Base-by-base conservation (phyloP, 306 rosid species). In the Corylus avellana region DNA sequence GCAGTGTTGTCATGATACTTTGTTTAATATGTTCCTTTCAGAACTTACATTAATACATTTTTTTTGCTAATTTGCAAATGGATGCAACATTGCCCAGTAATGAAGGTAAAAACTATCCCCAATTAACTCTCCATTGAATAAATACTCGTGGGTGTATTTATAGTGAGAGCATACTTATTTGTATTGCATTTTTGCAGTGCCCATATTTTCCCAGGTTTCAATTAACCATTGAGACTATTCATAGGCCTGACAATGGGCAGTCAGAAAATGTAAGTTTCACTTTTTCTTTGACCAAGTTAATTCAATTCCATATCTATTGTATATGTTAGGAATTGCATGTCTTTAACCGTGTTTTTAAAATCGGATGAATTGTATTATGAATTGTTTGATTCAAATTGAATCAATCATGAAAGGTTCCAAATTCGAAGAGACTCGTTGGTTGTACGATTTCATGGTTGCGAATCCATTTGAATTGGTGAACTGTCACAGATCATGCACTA, bases 181-280 rank as follows among this genome's bases (percentile, higher is more conserved):
- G 1, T 59, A 46, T 69, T 83, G 55, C 62, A 42, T 80, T 59
- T 71, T 18, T 79, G 74, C 85, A 86, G 89, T 86, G 89, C 73
- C 84, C 87, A n/a, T 83, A 86, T 82, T 86, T 86, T 48, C 68
- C 83, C 70, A 86, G 78, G 78, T 86, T 86, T 78, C 77, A 79
- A 74, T 57, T 86, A 61, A 83, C 87, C 16, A 78, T 86, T 54
- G 87, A 86, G 69, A 86, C 87, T 3, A 62, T 83, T 74, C 79
- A 86, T 48, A 77, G 35, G 73, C 81, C 87, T 44, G 89, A 83
- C 75, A 83, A 75, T 12, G 89, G 89, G 20, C 80, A 44, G 32
- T 86, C 89, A 22, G 83, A 86, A 77, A 86, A 86, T 75, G 89
- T 83, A 32, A 74, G 87, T 71, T 75, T 74, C 32, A 62, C 25